Evolutionary conservation across 1,284 basidiomycete genomes (phyloP).

Genomic region (Caloboletus firmus): DNA sequence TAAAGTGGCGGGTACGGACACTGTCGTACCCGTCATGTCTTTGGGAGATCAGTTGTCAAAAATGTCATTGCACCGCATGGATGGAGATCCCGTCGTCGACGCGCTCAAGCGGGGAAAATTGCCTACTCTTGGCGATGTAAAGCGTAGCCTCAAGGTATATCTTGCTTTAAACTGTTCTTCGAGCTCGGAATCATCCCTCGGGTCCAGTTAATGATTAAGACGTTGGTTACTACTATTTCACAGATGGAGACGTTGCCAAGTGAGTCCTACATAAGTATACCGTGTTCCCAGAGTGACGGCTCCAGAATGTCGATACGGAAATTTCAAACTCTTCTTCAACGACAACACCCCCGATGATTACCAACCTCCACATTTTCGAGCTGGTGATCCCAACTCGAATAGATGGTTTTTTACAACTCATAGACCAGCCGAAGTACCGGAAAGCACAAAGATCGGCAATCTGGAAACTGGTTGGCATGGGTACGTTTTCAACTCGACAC

Average conservation of each 20-base stretch:
- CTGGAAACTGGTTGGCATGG: constrained; percentile 70
- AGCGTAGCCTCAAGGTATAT: constrained; percentile 66
- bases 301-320: constrained; percentile 73
- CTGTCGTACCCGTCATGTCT: constrained; percentile 63
- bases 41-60: constrained; percentile 58
- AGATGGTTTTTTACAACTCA: constrained; percentile 80
- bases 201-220: constrained; percentile 63
- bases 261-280: constrained; percentile 32
- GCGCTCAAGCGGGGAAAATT: constrained; percentile 55
- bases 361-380: constrained; percentile 71
- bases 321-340: constrained; percentile 81
- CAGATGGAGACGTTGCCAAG: constrained; percentile 78
- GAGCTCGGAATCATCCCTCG: constrained; percentile 3
- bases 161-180: background rate
- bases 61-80: constrained; percentile 43
- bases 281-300: background rate
- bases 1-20: constrained; percentile 54
- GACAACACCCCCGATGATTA: constrained; percentile 73
- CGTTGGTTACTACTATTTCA: constrained; percentile 69
- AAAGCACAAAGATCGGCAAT: constrained; percentile 65
- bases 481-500: constrained; percentile 39
- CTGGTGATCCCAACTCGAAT: constrained; percentile 65
- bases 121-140: constrained; percentile 71
- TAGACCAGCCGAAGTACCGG: constrained; percentile 62
- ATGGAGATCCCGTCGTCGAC: constrained; percentile 52